Conservation (phyloP, 2,329 filamentous ascomycete genomes). For the Leptographium procerum region DNA sequence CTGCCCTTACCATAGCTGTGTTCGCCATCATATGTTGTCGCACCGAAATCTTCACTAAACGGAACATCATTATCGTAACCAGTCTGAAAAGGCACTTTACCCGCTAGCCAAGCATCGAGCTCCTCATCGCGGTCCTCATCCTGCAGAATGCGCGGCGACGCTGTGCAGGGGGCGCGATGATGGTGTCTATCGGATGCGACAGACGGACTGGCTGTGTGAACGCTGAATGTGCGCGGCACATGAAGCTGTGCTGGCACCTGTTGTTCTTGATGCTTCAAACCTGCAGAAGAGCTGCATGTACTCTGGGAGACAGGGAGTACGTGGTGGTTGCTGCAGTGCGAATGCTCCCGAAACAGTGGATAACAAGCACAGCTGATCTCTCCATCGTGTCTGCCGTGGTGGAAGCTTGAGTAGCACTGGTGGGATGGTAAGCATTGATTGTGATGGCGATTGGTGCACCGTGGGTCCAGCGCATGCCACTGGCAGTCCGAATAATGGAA, state of each 20-base stretch:
- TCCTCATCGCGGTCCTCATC: neutral
- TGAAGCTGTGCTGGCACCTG: neutral
- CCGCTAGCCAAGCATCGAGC: conserved; percentile 1
- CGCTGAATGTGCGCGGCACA: conserved; percentile 8
- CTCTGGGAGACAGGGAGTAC: neutral
- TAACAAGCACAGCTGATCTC: neutral
- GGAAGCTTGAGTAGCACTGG: neutral
- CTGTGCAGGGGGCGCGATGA: too few species aligned
- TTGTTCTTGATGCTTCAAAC: neutral
- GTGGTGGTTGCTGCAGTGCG: neutral
- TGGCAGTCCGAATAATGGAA: neutral
- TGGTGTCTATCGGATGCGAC: neutral
- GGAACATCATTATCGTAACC: neutral
- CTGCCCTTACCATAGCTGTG: neutral
- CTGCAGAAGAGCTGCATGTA: too few species aligned
- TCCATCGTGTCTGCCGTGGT: neutral
- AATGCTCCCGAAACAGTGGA: neutral
- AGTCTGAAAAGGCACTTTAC: neutral
- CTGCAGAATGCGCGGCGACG: neutral
- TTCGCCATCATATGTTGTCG: neutral
- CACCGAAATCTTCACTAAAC: too few species aligned
- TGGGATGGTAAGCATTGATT: neutral
- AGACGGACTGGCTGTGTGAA: conserved; percentile 7
- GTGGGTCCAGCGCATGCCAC: neutral
- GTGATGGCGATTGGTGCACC: neutral